These are phyloP conservation scores for Entomortierella lignicola DNA, from an alignment of 192 early-diverging fungal species.

Conservation along the genomic window DNA sequence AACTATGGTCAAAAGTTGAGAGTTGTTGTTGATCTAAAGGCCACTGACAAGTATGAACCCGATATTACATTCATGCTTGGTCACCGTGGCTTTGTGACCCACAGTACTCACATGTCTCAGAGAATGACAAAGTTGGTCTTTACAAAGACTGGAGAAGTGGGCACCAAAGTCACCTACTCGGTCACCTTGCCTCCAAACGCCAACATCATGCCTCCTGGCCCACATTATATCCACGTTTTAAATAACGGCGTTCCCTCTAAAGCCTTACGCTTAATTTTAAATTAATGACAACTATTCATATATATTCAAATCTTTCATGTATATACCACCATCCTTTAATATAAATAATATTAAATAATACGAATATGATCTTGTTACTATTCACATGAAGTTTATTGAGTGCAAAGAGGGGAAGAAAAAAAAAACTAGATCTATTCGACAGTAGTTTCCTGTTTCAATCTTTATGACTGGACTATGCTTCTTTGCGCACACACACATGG, in stretches of 20 bases:
- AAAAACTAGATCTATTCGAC: no score
- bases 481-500: no score
- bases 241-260: conserved; percentile 50
- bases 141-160: conserved; percentile 10
- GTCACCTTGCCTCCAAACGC: conserved; percentile 41
- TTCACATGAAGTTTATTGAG: no score
- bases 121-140: conserved; percentile 47
- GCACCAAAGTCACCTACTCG: conserved; percentile 28
- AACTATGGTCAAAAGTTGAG: conserved; percentile 31
- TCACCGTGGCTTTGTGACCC: conserved; percentile 64
- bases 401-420: no score
- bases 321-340: no score
- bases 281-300: not conserved
- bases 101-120: conserved; percentile 65
- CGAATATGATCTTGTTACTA: no score
- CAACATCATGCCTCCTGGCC: conserved; percentile 48
- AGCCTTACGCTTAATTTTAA: conserved; percentile 24
- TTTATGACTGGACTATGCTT: no score
- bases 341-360: no score
- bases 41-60: conserved; percentile 6
- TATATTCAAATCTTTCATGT: no score
- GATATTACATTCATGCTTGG: conserved; percentile 58
- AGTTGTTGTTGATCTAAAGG: conserved; percentile 28
- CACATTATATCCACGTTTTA: conserved; percentile 49
- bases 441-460: no score